Evolutionary conservation across 179 eudicot genomes (phyloP).

Genomic region (Dionaea muscipula): DNA sequence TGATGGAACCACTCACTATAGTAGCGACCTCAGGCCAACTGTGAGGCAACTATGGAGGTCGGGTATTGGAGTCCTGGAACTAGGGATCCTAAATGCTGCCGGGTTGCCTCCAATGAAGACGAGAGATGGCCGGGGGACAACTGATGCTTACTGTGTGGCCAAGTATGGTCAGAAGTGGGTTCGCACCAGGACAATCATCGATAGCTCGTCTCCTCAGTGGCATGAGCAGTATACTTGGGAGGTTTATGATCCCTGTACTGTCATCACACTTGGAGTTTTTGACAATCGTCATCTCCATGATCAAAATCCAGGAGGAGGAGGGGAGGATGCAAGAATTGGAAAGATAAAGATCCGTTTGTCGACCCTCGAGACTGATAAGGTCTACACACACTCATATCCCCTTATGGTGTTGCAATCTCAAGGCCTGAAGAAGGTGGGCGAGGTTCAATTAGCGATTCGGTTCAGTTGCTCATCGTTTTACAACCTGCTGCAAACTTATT

Average conservation of each 20-base stretch:
- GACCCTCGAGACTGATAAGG: slow-evolving; percentile 29
- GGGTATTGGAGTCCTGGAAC: slow-evolving; percentile 36
- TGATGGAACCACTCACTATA: slow-evolving; percentile 35
- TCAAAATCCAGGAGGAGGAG: slow-evolving; percentile 8
- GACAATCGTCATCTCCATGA: slow-evolving; percentile 21
- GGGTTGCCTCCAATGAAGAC: slow-evolving; percentile 34
- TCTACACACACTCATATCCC: slow-evolving; percentile 38
- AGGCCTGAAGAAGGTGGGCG: slow-evolving; percentile 40
- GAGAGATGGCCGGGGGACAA: slow-evolving; percentile 29
- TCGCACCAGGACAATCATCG: slow-evolving; percentile 27
- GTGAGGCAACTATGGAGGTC: slow-evolving; percentile 35
- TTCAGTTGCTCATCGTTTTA: slow-evolving; percentile 30
- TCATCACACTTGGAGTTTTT: slow-evolving; percentile 33
- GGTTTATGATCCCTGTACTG: slow-evolving; percentile 41
- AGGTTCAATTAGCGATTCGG: slow-evolving; percentile 33
- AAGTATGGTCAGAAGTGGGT: slow-evolving; percentile 48
- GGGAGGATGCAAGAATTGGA: slow-evolving; percentile 28
- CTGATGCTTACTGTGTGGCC: slow-evolving; percentile 40
- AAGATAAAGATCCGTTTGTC: slow-evolving; percentile 37
- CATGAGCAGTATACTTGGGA: slow-evolving; percentile 44
- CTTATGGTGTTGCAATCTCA: slow-evolving; percentile 27
- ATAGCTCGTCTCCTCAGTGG: slow-evolving; percentile 30
- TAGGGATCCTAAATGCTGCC: slow-evolving; percentile 35
- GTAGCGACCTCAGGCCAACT: slow-evolving; percentile 34
- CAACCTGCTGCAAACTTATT: slow-evolving; percentile 32